Evolutionary conservation across 2,329 filamentous ascomycete species (phyloP), one percentile per base, ranked within the genome.

Genomic region (Claviceps sp.): DNA sequence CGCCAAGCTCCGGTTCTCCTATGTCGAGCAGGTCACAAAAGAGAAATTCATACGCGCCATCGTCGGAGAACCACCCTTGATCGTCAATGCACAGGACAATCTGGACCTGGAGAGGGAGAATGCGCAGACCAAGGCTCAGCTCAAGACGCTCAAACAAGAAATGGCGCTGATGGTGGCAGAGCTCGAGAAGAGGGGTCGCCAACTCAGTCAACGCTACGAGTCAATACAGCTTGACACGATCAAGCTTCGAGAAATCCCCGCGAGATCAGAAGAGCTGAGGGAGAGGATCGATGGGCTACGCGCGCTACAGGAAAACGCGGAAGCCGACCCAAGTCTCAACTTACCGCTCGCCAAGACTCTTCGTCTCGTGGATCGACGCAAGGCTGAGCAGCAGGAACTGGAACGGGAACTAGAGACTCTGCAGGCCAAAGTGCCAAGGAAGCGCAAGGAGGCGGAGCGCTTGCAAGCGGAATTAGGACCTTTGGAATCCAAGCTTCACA

Each of bases 1-100:
- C 69, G 85, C 89, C 43, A 97, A 98, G 71, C 77, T 97, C 41
- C 88, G 91, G 60, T 97, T 97, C 73, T 94, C 87, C 57, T 97
- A 97, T 69, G 86, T 96, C 60, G 93, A 98, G 70, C 93, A 97
- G 73, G 89, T 97, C 56, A 97, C 91, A 45, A 98, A 97, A 70
- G 93, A 98, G 67, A 95, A 95, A 63, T 97, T 96, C 67, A 84
- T 98, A 51, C 87, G 89, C 59, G 84, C 87, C 57, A 94, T 97
- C 60, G 89, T 94, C 16, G 89, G 88, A 56, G 87, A 95, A 56
- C 89, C 90, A 48, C 93, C 91, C 0, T 76, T 90, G 16, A 85
- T 97, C 46, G 87, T 95, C 53, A 84, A 84, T 42, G 80, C 84
- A 44, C 78, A 83, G 60, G 90, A 97, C 63, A 97, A 96, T 64